phyloP scores from a whole-genome alignment of 139 green algal species.

The Dunaliella sp. region DNA sequence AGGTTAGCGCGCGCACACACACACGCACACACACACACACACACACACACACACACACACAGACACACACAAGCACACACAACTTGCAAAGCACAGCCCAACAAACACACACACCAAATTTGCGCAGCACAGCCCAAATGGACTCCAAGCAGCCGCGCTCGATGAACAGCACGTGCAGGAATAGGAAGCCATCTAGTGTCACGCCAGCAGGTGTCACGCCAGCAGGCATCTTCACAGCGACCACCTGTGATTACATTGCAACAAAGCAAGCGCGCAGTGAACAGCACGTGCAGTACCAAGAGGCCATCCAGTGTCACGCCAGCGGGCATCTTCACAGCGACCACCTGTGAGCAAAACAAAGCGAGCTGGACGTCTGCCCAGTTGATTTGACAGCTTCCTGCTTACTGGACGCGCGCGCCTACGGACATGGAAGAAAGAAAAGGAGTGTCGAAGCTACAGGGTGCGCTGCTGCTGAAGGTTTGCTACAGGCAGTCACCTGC shows the following conservation, averaged over 20 bases:
- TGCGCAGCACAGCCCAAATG: conserved; percentile 84
- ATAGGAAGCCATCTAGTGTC: conserved; percentile 89
- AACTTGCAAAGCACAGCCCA: conserved; percentile 86
- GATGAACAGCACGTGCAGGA: conserved; percentile 94
- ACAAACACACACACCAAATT: conserved; percentile 57
- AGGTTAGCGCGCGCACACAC: not conserved
- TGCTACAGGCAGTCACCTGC: too few species aligned
- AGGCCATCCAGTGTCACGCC: conserved; percentile 83
- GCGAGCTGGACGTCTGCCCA: too few species aligned
- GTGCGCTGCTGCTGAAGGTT: too few species aligned
- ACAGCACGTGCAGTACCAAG: conserved; percentile 90
- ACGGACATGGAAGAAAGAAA: too few species aligned
- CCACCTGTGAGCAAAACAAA: too few species aligned
- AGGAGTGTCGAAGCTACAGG: too few species aligned
- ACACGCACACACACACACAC: not conserved
- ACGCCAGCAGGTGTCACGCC: conserved; percentile 68
- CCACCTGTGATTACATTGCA: conserved; percentile 33
- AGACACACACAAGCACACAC: too few species aligned
- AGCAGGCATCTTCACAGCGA: conserved; percentile 68
- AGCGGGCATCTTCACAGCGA: conserved; percentile 68
- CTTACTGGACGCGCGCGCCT: too few species aligned
- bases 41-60: not conserved
- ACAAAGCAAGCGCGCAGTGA: conserved; percentile 81
- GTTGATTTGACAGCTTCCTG: too few species aligned
- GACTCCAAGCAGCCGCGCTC: conserved; percentile 88